Evolutionary conservation across 352 stramenopile genomes (phyloP).

Genomic region (Phytophthora foliorum): DNA sequence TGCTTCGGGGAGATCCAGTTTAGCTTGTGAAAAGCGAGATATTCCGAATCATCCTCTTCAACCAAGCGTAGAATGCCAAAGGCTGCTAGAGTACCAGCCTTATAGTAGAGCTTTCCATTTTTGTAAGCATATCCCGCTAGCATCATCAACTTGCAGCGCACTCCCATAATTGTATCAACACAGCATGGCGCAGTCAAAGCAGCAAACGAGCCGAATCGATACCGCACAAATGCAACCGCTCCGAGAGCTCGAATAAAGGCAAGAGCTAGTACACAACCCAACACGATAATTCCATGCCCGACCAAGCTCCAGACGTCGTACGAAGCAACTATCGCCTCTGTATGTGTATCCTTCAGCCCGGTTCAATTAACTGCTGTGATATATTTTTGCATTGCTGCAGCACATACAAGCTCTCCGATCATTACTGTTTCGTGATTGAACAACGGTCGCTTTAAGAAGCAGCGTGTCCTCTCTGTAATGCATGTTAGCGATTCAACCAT

Average conservation of each 20-base stretch:
- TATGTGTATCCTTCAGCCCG: conserved; percentile 1
- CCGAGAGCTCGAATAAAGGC: conserved; percentile 11
- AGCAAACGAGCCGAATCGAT: conserved; percentile 8
- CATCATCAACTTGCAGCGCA: conserved; percentile 20
- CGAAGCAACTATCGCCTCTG: conserved; percentile 5
- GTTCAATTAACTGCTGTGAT: conserved; percentile 30
- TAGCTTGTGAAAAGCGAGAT: conserved; percentile 25
- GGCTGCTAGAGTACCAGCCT: conserved; percentile 9
- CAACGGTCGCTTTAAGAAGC: conserved; percentile 22
- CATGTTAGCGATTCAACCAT: conserved; percentile 26
- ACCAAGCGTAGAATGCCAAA: conserved; percentile 26
- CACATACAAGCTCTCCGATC: conserved; percentile 30
- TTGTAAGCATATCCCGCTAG: conserved; percentile 28
- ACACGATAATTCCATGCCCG: conserved; percentile 21
- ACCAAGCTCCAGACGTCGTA: conserved; percentile 38
- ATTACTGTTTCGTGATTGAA: conserved; percentile 39
- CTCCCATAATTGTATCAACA: conserved; percentile 26
- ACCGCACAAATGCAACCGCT: conserved; percentile 8
- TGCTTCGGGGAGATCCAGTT: conserved; percentile 19
- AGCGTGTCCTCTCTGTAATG: conserved; percentile 9
- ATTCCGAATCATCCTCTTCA: conserved; percentile 15
- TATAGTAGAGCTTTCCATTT: conserved; percentile 23
- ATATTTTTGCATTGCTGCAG: conserved; percentile 25
- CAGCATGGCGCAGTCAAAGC: conserved; percentile 20
- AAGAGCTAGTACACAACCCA: conserved; percentile 6